Evolutionary conservation across 2,329 filamentous ascomycete genomes (phyloP).

Genomic region (Herpomyces periplanetae): DNA sequence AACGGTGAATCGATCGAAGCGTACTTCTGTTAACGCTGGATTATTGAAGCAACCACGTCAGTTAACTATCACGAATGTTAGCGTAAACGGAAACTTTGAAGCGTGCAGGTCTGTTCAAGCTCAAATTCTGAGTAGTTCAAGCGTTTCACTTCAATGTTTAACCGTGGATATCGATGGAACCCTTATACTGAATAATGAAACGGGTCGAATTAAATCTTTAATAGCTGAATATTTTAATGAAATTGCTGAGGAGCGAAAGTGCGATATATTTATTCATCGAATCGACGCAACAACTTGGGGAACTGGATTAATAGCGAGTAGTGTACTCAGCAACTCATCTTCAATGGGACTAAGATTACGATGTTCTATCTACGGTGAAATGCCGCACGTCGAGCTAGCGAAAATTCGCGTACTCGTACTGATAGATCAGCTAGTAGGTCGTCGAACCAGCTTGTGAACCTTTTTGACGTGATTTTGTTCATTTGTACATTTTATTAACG

Average conservation of each 20-base stretch:
- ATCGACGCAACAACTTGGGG: conserved; percentile 35
- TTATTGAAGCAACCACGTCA: too few species aligned
- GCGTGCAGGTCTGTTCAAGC: too few species aligned
- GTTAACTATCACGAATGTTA: too few species aligned
- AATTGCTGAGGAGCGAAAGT: conserved; percentile 53
- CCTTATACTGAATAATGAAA: conserved; percentile 36
- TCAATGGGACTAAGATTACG: conserved; percentile 65
- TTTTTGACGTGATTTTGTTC: conserved; percentile 3
- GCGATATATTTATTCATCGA: conserved; percentile 78
- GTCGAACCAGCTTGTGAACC: conserved; percentile 4
- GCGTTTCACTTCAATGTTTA: conserved; percentile 29
- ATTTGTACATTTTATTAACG: conserved; percentile 4
- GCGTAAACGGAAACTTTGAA: too few species aligned
- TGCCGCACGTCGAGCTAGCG: conserved; percentile 76
- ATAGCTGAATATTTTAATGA: conserved; percentile 56
- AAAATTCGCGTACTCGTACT: conserved; percentile 87
- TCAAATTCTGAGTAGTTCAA: conserved; percentile 6
- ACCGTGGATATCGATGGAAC: conserved; percentile 74
- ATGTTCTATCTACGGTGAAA: conserved; percentile 73
- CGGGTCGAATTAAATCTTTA: conserved; percentile 24
- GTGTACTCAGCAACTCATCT: conserved; percentile 36
- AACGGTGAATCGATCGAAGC: too few species aligned
- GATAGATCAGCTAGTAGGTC: conserved; percentile 57
- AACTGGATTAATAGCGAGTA: conserved; percentile 30
- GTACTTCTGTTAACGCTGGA: too few species aligned